Evolutionary conservation across 257 asterid genomes (phyloP).

Genomic region (Solanum ossicruentum): DNA sequence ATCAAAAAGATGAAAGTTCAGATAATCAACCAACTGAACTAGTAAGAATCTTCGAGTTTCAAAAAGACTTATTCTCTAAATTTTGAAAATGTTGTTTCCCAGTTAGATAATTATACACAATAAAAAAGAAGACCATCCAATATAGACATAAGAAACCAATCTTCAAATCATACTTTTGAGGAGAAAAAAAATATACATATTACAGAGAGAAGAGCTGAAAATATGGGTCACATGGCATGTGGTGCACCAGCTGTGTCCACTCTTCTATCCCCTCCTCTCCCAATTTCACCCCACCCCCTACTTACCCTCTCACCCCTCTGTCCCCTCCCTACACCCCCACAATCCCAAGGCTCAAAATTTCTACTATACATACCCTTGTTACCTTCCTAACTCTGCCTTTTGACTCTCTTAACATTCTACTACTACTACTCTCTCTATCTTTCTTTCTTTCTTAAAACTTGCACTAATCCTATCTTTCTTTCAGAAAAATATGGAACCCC

Average conservation of each 20-base stretch:
- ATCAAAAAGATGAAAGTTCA: too few relatives aligned
- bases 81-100: neutral
- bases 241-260: slow-evolving; percentile 64
- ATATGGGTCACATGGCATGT: slow-evolving; percentile 81
- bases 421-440: slow-evolving; percentile 2
- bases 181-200: neutral
- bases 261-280: slow-evolving; percentile 3
- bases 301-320: neutral
- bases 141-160: neutral
- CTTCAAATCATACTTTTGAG: slow-evolving; percentile 1
- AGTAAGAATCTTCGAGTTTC: neutral
- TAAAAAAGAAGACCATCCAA: neutral
- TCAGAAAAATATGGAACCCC: slow-evolving; percentile 30
- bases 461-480: neutral
- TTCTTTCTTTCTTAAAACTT: neutral
- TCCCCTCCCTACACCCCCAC: neutral
- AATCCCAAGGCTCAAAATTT: neutral
- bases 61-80: neutral
- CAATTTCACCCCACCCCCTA: neutral
- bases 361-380: slow-evolving; percentile 38
- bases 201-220: neutral
- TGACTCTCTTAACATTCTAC: slow-evolving; percentile 26
- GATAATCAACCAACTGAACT: too few relatives aligned
- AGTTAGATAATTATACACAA: neutral
- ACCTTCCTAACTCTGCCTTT: slow-evolving; percentile 34